Base-by-base conservation (phyloP, 345 rosid species). In the Boechera stricta region DNA sequence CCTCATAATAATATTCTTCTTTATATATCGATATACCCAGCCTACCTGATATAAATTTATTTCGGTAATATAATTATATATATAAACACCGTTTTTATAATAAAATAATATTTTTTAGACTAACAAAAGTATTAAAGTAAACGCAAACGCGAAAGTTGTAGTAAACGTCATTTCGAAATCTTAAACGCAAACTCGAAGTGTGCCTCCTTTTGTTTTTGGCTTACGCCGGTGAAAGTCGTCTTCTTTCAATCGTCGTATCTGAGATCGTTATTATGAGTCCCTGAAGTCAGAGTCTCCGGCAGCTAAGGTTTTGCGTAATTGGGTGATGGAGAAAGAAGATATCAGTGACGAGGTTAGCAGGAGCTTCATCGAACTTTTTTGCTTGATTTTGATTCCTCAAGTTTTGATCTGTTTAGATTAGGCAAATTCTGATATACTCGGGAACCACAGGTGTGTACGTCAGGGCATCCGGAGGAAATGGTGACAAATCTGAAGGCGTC, bases 401-500 rank as follows among this genome's bases (percentile, higher is more conserved):
- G 10, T 41, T 42, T 58, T 57, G 77, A 57, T 39, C 21, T 71
- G 54, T 48, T 21, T 72, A 36, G 55, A 55, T 55, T 71, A 36
- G 18, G 48, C 31, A 59, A 33, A 32, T 42, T 60, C 47, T 79
- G 58, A 67, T 52, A 35, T n/a, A 44, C 18, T 9, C n/a, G 61
- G 65, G 11, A 75, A 33, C 18, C 13, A 42, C 51, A 75, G 80
- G 77, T 59, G 49, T 26, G 35, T 65, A 8, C 29, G 54, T 31
- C 31, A 26, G 64, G 35, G 67, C 49, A 70, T 53, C 70, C 78
- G 71, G 72, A n/a, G 32, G 84, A 74, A 35, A 83, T 78, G 59
- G 60, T 86, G 39, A 72, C 47, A 45, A 66, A 49, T 49, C 58
- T 65, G 15, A 81, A 64, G 73, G 72, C 72, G 71, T 82, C 89